Evolutionary conservation across 1,139 yeast species (phyloP), one percentile per base, ranked within the genome.

Genomic region (Geotrichum phurueaensis): DNA sequence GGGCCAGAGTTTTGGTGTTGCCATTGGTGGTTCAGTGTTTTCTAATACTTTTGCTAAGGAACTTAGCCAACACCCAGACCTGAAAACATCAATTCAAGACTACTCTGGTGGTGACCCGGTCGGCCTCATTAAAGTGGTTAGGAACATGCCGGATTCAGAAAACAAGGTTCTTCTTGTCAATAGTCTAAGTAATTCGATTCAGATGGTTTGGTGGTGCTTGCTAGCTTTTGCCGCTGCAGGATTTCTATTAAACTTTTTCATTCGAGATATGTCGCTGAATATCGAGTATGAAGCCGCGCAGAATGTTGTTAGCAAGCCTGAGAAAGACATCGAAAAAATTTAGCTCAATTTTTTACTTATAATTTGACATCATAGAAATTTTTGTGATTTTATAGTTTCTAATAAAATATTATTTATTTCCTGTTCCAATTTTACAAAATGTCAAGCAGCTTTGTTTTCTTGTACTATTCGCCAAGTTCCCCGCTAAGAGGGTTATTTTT

Each of bases 1-100:
- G 20, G 85, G 84, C 43, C 83, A 84, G 22, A 78, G 84, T 0
- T 62, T 83, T 47, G 82, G 84, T 13, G 77, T 79, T n/a, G 76
- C 79, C 10, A 65, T 83, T 22, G 80, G 81, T 0, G 85, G 83
- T 62, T 71, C 82, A 15, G 75, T 84, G 25, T 80, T 80, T 65
- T 72, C 78, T 22, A 68, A 70, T 22, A 65, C 67, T 51, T 59
- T 71, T 49, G 63, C 61, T 7, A 20, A 56, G 23, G 58, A 65
- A 13, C 54, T 67, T 20, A 63, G 65, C 3, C 55, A 60, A 12
- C n/a, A 29, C 23, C 27, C 45, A 18, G 47, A 51, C 6, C 23
- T 36, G 27, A 39, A 39, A 39, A 13, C 47, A 39, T 15, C 20
- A 15, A 58, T 70, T 18, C 60, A 63, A 2, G 54, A 29, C 1